These are phyloP conservation scores for Kazachstania martiniae DNA, from an alignment of 805 yeast species.

Conservation along the genomic window DNA sequence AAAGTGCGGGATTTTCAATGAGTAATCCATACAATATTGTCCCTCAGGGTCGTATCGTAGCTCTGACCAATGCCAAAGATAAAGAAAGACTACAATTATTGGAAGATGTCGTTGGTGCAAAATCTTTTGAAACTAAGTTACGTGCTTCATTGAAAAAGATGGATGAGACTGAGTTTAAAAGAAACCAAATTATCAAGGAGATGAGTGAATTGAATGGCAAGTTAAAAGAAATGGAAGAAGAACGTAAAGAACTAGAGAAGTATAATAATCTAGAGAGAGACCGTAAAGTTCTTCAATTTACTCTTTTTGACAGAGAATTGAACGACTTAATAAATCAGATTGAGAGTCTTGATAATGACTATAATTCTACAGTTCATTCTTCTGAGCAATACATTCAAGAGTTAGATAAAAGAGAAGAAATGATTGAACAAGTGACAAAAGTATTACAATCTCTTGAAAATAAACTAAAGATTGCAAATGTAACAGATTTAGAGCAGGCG, in stretches of 20 bases:
- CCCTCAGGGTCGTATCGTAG: constrained; percentile 89
- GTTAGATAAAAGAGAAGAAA: constrained; percentile 49
- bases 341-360: constrained; percentile 48
- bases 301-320: constrained; percentile 68
- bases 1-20: constrained; percentile 85
- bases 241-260: constrained; percentile 61
- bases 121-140: constrained; percentile 73
- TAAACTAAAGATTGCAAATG: constrained; percentile 36
- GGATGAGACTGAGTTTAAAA: constrained; percentile 57
- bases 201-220: constrained; percentile 59
- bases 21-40: constrained; percentile 92
- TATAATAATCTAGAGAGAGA: constrained; percentile 58
- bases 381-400: constrained; percentile 44
- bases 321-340: constrained; percentile 48
- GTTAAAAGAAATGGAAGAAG: constrained; percentile 68
- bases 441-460: constrained; percentile 39
- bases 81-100: constrained; percentile 64
- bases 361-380: constrained; percentile 39
- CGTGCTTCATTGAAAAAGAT: constrained; percentile 73
- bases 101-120: constrained; percentile 93
- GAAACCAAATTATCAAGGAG: constrained; percentile 64
- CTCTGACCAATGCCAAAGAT: constrained; percentile 83
- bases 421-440: constrained; percentile 35
- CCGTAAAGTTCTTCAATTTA: constrained; percentile 63
- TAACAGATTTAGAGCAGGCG: constrained; percentile 46